Evolutionary conservation across 371 early-diverging fungal species (phyloP).

Genomic region (Mortierella sp.): DNA sequence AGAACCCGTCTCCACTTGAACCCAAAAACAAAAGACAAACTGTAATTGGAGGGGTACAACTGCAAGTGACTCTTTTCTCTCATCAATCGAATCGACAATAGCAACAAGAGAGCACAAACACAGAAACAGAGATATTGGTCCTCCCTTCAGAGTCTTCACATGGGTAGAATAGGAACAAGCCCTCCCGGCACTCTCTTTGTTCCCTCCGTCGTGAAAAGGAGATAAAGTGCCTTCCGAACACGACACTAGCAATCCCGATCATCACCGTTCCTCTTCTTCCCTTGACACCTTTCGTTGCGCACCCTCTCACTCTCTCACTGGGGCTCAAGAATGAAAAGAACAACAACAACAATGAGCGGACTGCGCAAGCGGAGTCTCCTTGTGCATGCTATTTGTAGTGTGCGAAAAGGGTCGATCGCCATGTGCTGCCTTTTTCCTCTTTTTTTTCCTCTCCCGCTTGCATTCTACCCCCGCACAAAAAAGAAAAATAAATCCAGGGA

Average conservation of each 20-base stretch:
- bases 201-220: background rate
- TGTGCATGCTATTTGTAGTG: background rate
- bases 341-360: background rate
- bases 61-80: constrained; percentile 16
- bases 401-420: background rate
- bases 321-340: background rate
- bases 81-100: background rate
- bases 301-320: background rate
- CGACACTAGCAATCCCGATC: background rate
- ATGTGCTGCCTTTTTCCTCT: background rate
- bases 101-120: background rate
- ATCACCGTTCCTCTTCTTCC: constrained; percentile 1
- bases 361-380: constrained; percentile 2
- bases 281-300: background rate
- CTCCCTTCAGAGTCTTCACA: background rate
- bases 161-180: constrained; percentile 16
- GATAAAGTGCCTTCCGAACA: background rate
- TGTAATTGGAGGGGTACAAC: background rate
- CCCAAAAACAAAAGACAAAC: constrained; percentile 1
- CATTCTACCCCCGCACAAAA: constrained; percentile 14
- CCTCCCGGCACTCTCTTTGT: background rate
- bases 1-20: background rate
- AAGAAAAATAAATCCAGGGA: constrained; percentile 6
- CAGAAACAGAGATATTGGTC: too few species aligned
- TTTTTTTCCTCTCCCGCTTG: background rate